phyloP scores from a whole-genome alignment of 176 grass and related monocot species.

The Alloteropsis semialata region DNA sequence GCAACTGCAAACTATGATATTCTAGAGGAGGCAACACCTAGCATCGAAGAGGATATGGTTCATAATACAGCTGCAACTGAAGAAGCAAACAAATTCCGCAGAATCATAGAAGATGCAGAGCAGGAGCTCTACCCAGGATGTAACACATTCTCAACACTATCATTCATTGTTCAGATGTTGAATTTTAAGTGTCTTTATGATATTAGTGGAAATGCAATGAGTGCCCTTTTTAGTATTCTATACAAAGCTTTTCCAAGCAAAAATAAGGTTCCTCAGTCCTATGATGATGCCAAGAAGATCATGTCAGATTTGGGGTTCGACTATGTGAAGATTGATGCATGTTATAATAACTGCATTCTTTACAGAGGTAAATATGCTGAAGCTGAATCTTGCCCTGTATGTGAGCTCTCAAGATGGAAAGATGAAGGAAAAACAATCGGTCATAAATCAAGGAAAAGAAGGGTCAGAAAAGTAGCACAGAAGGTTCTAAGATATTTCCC shows the following conservation, averaged over 20 bases:
- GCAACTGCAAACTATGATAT: too few species aligned
- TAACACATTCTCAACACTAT: not conserved
- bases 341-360: too few species aligned
- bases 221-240: not conserved
- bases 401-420: not conserved
- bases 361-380: not conserved
- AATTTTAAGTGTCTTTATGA: not conserved
- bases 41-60: too few species aligned
- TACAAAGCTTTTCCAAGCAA: not conserved
- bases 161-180: not conserved
- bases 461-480: not conserved
- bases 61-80: too few species aligned
- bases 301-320: not conserved
- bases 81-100: not conserved
- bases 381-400: not conserved
- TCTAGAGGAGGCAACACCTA: too few species aligned
- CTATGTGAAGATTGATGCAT: too few species aligned
- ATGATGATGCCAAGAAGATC: too few species aligned
- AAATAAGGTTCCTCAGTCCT: not conserved
- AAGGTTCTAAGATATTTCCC: not conserved
- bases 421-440: not conserved
- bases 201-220: slow-evolving; percentile 2
- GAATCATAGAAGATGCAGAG: not conserved
- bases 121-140: not conserved
- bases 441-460: not conserved